Percentiles rank a stretch among this genome's conserved stretches.
Evolutionary conservation across 1,284 basidiomycete species (phyloP).

Genomic region (Melanopsichium pennsylvanicum): DNA sequence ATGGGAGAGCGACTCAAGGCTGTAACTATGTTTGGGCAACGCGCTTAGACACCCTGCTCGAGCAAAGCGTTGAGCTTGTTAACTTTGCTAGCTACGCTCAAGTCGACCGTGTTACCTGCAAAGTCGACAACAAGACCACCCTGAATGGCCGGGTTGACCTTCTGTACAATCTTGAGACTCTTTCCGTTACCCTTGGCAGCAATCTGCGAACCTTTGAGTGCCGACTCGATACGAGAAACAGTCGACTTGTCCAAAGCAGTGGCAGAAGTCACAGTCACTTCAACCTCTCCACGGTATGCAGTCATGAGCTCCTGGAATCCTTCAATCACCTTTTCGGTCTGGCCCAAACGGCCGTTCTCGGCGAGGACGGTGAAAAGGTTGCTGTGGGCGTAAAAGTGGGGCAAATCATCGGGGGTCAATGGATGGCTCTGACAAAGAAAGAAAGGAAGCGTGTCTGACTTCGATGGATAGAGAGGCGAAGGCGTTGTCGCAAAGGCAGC

Average conservation of each 20-base stretch:
- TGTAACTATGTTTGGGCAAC: too few species aligned
- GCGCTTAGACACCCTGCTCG: conserved; percentile 40
- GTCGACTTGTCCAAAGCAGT: conserved; percentile 63
- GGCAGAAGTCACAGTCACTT: conserved; percentile 82
- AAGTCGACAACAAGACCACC: conserved; percentile 90
- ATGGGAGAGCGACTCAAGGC: too few species aligned
- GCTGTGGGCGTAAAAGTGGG: conserved; percentile 14
- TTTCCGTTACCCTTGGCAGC: conserved; percentile 58
- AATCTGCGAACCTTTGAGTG: conserved; percentile 60
- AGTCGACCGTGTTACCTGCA: conserved; percentile 96
- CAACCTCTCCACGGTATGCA: conserved; percentile 90
- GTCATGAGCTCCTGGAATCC: conserved; percentile 90
- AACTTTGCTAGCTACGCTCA: conserved; percentile 89
- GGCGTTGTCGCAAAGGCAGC: too few species aligned
- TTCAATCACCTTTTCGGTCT: conserved; percentile 85
- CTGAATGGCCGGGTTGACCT: conserved; percentile 63
- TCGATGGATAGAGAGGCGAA: too few species aligned
- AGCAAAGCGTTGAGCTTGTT: conserved; percentile 91
- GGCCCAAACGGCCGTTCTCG: conserved; percentile 88
- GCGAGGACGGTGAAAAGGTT: conserved; percentile 90
- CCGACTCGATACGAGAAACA: conserved; percentile 59
- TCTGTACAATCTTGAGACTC: conserved; percentile 62
- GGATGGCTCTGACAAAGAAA: too few species aligned
- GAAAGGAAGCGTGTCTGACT: too few species aligned
- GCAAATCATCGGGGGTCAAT: background rate